Evolutionary conservation across 2,329 filamentous ascomycete species (phyloP), one percentile per base, ranked within the genome.

Genomic region (Ascomycota sp.): DNA sequence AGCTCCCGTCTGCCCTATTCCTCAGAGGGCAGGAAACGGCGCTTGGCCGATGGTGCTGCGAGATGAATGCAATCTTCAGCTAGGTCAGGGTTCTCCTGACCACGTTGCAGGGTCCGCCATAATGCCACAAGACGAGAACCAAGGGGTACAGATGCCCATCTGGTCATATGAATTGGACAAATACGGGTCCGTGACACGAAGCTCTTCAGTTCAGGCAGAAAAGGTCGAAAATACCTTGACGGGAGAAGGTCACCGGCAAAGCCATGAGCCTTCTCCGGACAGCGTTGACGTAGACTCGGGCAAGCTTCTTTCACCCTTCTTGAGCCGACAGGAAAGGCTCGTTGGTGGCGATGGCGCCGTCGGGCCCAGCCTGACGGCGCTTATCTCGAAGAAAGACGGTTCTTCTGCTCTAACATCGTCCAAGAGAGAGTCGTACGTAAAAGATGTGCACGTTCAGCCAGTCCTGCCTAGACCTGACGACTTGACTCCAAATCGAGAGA

Each of bases 1-100:
- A 8, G 31, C 39, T 12, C 42, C 51, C 5, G 20, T 53, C 8
- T 48, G 45, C 5, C 52, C 53, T 4, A 43, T 47, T 22, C 45
- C 43, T 4, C 38, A 40, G 22, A 40, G 45, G 29, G 33, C 35
- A n/a, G 40, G 37, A 10, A 37, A 36, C 22, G 35, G 42, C 21
- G 35, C 27, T 10, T 43, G 36, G 5, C 42, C 49, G 0, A 36
- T 44, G 32, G 35, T 53, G 10, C 34, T 47, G 10, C 38, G 39
- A 27, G 39, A 39, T 7, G 43, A 47, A 12, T 30, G 23, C 6
- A 31, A 37, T 23, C 27, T 30, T 27, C 21, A 28, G 22, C n/a
- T 35, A 10, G 31, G 36, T 8, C 20, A 11, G 8, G 27, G 20
- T 8, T 8, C 25, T 4, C 20, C 26, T 9, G 12, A 7, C 15